phyloP scores from a whole-genome alignment of 768 basidiomycete genomes.

The Leccinum variicolor region DNA sequence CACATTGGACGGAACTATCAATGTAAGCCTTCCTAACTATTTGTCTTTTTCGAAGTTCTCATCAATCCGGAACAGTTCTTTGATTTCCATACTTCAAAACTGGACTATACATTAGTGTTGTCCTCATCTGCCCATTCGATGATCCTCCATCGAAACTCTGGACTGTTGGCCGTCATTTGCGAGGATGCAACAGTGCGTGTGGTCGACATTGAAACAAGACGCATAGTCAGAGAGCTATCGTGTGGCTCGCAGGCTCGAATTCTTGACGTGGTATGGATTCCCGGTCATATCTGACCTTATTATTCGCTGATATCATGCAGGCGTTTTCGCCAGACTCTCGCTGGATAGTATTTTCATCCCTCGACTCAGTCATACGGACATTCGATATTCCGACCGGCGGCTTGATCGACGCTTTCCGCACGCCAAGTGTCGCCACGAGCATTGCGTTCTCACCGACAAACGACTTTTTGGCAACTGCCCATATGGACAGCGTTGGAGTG shows the following conservation, averaged over 20 bases:
- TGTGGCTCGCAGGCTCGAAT: slow-evolving; percentile 78
- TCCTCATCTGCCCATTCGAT: slow-evolving; percentile 70
- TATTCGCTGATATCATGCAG: slow-evolving; percentile 38
- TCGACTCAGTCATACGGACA: slow-evolving; percentile 91
- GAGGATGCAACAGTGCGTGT: slow-evolving; percentile 86
- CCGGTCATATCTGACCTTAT: background rate
- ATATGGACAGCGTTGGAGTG: slow-evolving; percentile 91
- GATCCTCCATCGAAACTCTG: slow-evolving; percentile 78
- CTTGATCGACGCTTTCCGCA: slow-evolving; percentile 89
- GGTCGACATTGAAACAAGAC: slow-evolving; percentile 86
- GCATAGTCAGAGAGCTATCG: slow-evolving; percentile 83
- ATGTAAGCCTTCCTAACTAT: slow-evolving; percentile 49
- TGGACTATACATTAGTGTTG: slow-evolving; percentile 64
- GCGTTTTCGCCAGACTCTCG: slow-evolving; percentile 93
- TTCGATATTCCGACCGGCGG: slow-evolving; percentile 94
- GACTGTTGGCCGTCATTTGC: slow-evolving; percentile 76
- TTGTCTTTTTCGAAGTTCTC: background rate
- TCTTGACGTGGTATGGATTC: slow-evolving; percentile 72
- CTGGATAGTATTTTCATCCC: slow-evolving; percentile 85
- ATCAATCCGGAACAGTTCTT: slow-evolving; percentile 67
- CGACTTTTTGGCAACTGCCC: slow-evolving; percentile 93
- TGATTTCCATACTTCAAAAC: slow-evolving; percentile 84
- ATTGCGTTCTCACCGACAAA: slow-evolving; percentile 91
- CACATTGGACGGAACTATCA: slow-evolving; percentile 85
- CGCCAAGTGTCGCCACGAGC: slow-evolving; percentile 83